Evolutionary conservation across 805 yeast species (phyloP), one percentile per base, ranked within the genome.

Genomic region (Hanseniaspora jakobsenii): DNA sequence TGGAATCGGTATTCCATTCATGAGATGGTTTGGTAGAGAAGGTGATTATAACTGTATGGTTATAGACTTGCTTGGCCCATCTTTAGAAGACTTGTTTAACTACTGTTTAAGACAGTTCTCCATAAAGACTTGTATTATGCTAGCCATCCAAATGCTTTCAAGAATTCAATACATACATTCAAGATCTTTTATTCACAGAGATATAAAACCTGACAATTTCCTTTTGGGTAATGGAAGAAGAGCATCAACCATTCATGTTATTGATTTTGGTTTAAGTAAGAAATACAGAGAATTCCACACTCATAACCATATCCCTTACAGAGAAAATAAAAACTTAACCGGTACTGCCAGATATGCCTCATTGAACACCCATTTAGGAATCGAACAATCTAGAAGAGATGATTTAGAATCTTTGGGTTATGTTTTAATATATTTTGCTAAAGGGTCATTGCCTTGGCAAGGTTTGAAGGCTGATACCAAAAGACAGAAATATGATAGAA

Each of bases 391-490:
- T 55, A 78, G 98, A 67, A 77, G 98, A 62, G 98, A 89, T 64
- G 98, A 89, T 62, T 72, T 89, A 55, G 98, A 91, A 66, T 79
- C 91, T 50, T 72, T 89, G 57, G 97, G 95, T 40, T 89, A 89
- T 60, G 96, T 89, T 44, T 71, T 91, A 55, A 83, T 89, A 54
- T 89, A 89, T 65, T 91, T 89, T 61, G 81, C 94, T 63, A 77
- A 94, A 48, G 97, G 98, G 35, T 81, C 94, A 14, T 74, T 89
- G 56, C 98, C 98, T 44, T 89, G 98, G 98, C 98, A 89, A 66
- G 98, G 98, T 3, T 73, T 89, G 57, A 86, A 86, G 65, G 98
- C 97, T 31, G 91, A 89, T 21, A 85, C 95, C 13, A 89, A 89
- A 67, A 83, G 94, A 66, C 96, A 89, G 63, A 89, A 91, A 65